These are phyloP conservation scores for Trapa bicornis DNA, from an alignment of 345 rosid genomes.

Conservation along the genomic window DNA sequence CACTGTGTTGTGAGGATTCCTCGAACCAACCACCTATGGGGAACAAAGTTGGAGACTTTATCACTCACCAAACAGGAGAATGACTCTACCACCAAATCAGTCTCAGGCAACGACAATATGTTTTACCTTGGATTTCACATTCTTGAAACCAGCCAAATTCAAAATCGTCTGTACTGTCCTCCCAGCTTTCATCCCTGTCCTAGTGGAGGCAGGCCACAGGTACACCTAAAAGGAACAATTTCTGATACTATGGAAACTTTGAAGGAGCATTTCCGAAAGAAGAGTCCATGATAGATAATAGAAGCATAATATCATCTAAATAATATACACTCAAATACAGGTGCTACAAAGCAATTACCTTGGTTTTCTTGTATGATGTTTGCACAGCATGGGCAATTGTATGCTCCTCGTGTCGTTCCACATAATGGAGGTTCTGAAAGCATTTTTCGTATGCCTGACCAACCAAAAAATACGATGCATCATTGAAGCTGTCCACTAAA, in stretches of 20 bases:
- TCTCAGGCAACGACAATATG: not conserved
- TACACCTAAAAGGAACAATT: conserved; percentile 37
- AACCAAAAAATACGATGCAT: not conserved
- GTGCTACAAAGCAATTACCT: conserved; percentile 29
- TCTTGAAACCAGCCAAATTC: conserved; percentile 82
- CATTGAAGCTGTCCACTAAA: not conserved
- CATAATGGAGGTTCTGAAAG: conserved; percentile 82
- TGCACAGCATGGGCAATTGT: conserved; percentile 92
- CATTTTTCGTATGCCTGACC: conserved; percentile 84
- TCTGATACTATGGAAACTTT: not conserved
- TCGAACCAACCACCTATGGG: conserved; percentile 73
- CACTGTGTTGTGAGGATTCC: conserved; percentile 88
- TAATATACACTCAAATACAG: not conserved
- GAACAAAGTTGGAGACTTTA: conserved; percentile 2
- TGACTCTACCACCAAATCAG: not conserved
- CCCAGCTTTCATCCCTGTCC: conserved; percentile 89
- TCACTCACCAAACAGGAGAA: not conserved
- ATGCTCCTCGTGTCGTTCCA: conserved; percentile 88
- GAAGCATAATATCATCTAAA: not conserved
- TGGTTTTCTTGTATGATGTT: conserved; percentile 75
- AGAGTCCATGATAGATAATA: not conserved
- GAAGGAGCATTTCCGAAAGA: not conserved
- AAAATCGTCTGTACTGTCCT: conserved; percentile 65
- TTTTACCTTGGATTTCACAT: conserved; percentile 86
- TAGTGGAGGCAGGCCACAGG: conserved; percentile 89